Evolutionary conservation across 2,329 filamentous ascomycete genomes (phyloP).

Genomic region (Hypoxylon sp.): DNA sequence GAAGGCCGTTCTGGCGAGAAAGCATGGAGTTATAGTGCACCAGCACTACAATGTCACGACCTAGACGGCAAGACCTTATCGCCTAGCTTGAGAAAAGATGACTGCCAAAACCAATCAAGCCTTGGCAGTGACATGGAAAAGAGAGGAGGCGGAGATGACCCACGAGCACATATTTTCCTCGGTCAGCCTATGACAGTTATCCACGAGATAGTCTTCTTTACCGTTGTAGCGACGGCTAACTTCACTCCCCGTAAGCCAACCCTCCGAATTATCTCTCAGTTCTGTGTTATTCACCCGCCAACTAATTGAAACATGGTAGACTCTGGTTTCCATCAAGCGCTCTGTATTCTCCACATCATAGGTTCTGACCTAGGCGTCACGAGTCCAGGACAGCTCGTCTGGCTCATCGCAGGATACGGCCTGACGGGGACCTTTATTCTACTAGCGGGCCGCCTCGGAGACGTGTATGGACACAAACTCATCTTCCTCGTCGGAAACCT

Average conservation of each 20-base stretch:
- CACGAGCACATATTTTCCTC: constrained; percentile 50
- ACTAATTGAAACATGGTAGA: constrained; percentile 43
- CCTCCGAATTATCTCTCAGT: background rate
- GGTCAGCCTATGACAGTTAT: constrained; percentile 49
- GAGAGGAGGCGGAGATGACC: constrained; percentile 37
- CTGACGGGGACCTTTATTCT: constrained; percentile 67
- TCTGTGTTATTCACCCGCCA: background rate
- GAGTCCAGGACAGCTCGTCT: constrained; percentile 60
- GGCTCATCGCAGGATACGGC: constrained; percentile 64
- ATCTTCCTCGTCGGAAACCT: constrained; percentile 64
- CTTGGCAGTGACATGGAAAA: constrained; percentile 47
- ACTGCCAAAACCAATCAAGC: constrained; percentile 39
- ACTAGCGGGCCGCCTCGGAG: constrained; percentile 63
- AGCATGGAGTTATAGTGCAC: constrained; percentile 15
- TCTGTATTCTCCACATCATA: constrained; percentile 60
- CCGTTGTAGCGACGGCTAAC: constrained; percentile 52
- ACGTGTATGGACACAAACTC: constrained; percentile 65
- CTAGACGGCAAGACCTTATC: constrained; percentile 32
- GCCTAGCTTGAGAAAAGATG: constrained; percentile 26
- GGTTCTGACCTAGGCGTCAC: constrained; percentile 58
- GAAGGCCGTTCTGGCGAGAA: constrained; percentile 22
- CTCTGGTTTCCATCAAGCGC: constrained; percentile 51
- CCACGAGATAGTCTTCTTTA: constrained; percentile 51
- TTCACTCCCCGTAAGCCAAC: constrained; percentile 52
- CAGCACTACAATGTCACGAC: constrained; percentile 19